phyloP scores from a whole-genome alignment of 345 rosid species.

The Euphorbia tirucalli region DNA sequence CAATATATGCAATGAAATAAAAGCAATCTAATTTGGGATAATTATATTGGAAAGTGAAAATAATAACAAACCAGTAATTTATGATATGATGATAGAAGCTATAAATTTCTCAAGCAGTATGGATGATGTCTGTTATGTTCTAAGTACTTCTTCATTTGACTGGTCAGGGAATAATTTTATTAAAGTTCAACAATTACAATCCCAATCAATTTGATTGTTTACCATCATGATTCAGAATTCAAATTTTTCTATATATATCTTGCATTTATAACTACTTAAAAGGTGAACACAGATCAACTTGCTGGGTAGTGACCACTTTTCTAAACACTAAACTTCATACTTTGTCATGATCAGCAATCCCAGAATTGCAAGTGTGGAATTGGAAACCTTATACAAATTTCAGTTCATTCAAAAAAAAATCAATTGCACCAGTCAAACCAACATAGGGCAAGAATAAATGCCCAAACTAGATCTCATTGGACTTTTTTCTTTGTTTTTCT shows the following conservation, averaged over 20 bases:
- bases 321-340: background rate
- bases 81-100: background rate
- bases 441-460: too few relatives aligned
- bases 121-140: background rate
- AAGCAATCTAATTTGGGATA: background rate
- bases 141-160: background rate
- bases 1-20: background rate
- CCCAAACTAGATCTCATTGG: background rate
- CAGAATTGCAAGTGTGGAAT: background rate
- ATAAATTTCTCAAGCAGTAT: background rate
- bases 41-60: background rate
- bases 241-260: background rate
- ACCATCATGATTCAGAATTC: background rate
- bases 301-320: background rate
- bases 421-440: slow-evolving; percentile 4
- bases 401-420: background rate
- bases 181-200: background rate
- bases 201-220: background rate
- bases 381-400: background rate
- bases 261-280: background rate
- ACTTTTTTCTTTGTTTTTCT: background rate
- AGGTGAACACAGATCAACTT: background rate
- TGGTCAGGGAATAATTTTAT: background rate
- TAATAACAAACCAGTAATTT: background rate
- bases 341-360: background rate